Evolutionary conservation across 805 yeast genomes (phyloP).

Genomic region (Lipomyces orientalis): DNA sequence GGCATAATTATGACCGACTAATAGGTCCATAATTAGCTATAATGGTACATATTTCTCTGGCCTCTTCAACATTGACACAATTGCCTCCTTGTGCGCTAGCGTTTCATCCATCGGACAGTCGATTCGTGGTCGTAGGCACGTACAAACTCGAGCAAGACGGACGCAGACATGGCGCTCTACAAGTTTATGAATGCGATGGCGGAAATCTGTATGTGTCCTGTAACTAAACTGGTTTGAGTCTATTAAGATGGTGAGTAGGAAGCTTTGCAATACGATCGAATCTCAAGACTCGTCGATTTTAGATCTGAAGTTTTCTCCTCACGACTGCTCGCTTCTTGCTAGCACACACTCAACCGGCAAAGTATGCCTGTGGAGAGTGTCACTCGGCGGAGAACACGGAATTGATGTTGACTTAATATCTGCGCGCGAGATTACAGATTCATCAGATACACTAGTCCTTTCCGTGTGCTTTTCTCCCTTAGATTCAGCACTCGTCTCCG

Average conservation of each 20-base stretch:
- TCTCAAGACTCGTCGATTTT: conserved; percentile 58
- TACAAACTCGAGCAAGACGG: conserved; percentile 71
- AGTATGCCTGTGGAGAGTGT: conserved; percentile 64
- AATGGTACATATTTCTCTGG: conserved; percentile 10
- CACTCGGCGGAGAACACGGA: conserved; percentile 1
- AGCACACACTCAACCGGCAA: conserved; percentile 85
- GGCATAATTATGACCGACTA: not conserved
- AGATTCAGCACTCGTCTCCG: conserved; percentile 49
- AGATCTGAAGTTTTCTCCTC: conserved; percentile 73
- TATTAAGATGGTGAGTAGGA: conserved; percentile 19
- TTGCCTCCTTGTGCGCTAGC: conserved; percentile 87
- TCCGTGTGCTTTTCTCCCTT: conserved; percentile 64
- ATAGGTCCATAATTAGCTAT: not conserved
- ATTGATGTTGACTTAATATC: conserved; percentile 1
- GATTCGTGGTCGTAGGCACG: conserved; percentile 72
- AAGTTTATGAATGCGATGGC: conserved; percentile 48
- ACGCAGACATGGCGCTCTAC: conserved; percentile 67
- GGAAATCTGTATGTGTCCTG: conserved; percentile 20
- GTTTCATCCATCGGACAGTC: conserved; percentile 57
- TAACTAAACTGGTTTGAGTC: not conserved
- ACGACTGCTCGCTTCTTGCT: conserved; percentile 54
- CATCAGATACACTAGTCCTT: conserved; percentile 47
- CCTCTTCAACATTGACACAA: conserved; percentile 45
- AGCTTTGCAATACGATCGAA: conserved; percentile 20
- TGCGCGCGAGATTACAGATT: conserved; percentile 13